These are phyloP conservation scores for Epichloe sp. DNA, from an alignment of 2,329 filamentous ascomycete genomes.

Conservation along the genomic window DNA sequence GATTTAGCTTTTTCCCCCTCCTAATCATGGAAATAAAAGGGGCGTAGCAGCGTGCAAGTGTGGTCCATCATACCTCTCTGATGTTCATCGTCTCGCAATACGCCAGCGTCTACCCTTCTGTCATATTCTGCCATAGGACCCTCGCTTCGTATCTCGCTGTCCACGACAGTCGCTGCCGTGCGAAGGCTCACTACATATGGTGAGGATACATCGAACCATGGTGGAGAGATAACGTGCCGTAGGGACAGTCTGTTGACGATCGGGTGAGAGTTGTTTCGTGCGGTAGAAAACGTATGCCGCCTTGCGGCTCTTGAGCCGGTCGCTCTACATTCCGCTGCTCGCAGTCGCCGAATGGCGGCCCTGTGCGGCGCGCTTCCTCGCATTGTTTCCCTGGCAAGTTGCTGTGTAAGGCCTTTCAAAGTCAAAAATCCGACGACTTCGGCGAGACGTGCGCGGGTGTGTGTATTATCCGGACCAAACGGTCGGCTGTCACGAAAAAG, in stretches of 20 bases:
- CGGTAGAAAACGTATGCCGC: conserved; percentile 1
- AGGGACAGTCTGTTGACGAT: background rate
- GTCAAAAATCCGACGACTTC: background rate
- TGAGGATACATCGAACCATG: background rate
- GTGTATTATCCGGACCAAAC: background rate
- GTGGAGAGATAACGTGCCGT: background rate
- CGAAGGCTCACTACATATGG: conserved; percentile 6
- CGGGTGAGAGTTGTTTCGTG: background rate
- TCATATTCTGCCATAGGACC: conserved; percentile 88
- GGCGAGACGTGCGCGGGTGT: background rate
- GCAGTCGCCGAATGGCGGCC: conserved; percentile 8
- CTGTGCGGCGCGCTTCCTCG: conserved; percentile 7
- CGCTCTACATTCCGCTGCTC: conserved; percentile 6
- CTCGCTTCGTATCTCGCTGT: conserved; percentile 21
- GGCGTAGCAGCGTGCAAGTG: conserved; percentile 7
- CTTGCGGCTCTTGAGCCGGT: conserved; percentile 1
- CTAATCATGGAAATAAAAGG: background rate
- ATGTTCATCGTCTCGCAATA: conserved; percentile 75
- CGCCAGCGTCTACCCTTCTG: conserved; percentile 57
- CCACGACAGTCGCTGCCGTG: conserved; percentile 17
- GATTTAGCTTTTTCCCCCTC: background rate
- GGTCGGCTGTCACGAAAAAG: background rate
- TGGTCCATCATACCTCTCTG: conserved; percentile 53
- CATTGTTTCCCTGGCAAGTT: conserved; percentile 5
- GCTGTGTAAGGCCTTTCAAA: background rate